Conservation (phyloP, 2,329 filamentous ascomycete genomes). For the Akanthomyces dipterigenus region DNA sequence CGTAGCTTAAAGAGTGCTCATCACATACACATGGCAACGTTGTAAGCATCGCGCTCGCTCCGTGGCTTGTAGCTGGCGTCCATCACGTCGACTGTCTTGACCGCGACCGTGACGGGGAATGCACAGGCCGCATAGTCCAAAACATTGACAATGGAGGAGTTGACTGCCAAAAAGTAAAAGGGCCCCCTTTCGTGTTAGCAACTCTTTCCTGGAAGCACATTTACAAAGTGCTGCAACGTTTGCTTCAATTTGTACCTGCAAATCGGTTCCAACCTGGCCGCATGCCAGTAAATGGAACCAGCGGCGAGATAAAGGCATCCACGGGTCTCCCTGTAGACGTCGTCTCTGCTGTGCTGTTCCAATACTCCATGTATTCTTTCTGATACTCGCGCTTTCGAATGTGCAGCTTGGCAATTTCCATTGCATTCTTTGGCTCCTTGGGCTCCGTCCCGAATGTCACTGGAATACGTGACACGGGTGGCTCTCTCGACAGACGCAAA, state of each 20-base stretch:
- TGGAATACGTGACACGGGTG: neutral
- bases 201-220: too few relatives aligned
- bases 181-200: neutral
- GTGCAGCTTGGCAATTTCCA: neutral
- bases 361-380: constrained; percentile 8
- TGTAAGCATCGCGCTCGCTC: neutral
- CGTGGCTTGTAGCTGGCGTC: neutral
- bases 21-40: neutral
- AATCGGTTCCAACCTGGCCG: constrained; percentile 25
- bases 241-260: neutral
- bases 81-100: constrained; percentile 19
- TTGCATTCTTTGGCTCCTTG: neutral
- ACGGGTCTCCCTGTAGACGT: constrained; percentile 7
- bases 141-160: constrained; percentile 27
- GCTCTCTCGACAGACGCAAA: neutral
- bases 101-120: constrained; percentile 34
- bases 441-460: neutral
- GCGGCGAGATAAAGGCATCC: constrained; percentile 32
- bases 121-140: constrained; percentile 32
- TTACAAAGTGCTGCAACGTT: too few relatives aligned
- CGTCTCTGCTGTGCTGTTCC: neutral
- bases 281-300: constrained; percentile 32
- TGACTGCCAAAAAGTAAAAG: constrained; percentile 23
- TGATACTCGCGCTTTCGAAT: constrained; percentile 2
- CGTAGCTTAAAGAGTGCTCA: neutral